phyloP scores from a whole-genome alignment of 164 flowering plant species.

The Nymphaea thermarum region DNA sequence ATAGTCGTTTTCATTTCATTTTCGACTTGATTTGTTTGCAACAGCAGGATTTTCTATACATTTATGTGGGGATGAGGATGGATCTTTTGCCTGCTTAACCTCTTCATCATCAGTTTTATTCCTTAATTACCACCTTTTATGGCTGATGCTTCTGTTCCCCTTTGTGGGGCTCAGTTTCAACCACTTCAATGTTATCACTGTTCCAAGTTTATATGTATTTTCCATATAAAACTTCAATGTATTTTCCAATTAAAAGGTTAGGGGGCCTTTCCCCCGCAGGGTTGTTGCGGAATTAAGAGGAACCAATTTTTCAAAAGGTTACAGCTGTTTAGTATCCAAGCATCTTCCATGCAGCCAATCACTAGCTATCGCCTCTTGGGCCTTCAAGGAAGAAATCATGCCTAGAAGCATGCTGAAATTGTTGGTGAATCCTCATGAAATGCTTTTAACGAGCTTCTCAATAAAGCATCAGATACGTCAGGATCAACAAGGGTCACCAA shows the following conservation, averaged over 20 bases:
- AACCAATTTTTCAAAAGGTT: background rate
- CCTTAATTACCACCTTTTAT: constrained; percentile 12
- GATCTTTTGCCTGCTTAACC: constrained; percentile 19
- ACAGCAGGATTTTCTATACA: constrained; percentile 1
- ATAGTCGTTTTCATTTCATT: background rate
- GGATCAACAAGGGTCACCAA: constrained; percentile 54
- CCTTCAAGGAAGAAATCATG: constrained; percentile 82
- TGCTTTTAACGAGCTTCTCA: constrained; percentile 52
- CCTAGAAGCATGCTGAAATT: constrained; percentile 54
- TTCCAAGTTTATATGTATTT: background rate
- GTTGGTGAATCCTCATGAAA: constrained; percentile 42
- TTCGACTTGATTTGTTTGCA: constrained; percentile 13
- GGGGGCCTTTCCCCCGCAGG: no score
- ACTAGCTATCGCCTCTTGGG: constrained; percentile 48
- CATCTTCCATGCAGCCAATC: constrained; percentile 39
- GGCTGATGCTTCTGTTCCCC: constrained; percentile 16
- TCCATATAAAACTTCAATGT: no score
- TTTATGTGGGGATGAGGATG: constrained; percentile 15
- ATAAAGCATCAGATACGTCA: constrained; percentile 51
- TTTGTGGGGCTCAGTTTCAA: constrained; percentile 21
- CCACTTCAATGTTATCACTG: constrained; percentile 31
- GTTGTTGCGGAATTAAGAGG: no score
- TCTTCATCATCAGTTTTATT: constrained; percentile 21
- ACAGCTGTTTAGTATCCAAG: constrained; percentile 9
- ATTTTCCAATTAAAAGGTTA: no score